A percentile compares a stretch with the other conserved stretches of the same genome.
These are phyloP conservation scores for Diaporthe eres DNA, from an alignment of 2,329 filamentous ascomycete genomes.

Conservation along the genomic window DNA sequence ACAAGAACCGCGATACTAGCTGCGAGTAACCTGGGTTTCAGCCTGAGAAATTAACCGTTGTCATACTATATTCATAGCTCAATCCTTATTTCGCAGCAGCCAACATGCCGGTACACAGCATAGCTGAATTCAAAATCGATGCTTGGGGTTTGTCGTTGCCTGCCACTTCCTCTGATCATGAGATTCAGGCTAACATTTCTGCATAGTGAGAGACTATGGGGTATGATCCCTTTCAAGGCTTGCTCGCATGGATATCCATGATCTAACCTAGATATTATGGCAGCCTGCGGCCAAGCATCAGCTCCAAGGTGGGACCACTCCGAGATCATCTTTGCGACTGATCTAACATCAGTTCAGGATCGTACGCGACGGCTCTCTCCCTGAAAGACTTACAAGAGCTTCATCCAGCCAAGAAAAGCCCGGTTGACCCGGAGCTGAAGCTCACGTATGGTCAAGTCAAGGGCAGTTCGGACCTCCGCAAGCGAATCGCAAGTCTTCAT, in stretches of 20 bases:
- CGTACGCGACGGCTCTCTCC: constrained; percentile 10
- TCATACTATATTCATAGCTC: neutral
- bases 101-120: constrained; percentile 7
- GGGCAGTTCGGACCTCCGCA: constrained; percentile 6
- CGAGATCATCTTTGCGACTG: no score
- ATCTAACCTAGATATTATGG: neutral
- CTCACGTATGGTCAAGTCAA: constrained; percentile 24
- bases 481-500: constrained; percentile 9
- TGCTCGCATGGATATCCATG: neutral
- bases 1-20: neutral
- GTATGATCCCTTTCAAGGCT: neutral
- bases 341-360: neutral
- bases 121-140: constrained; percentile 18
- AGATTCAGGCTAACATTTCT: neutral
- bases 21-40: neutral
- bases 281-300: constrained; percentile 1
- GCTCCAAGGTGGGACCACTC: neutral
- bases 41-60: neutral
- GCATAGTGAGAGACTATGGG: constrained; percentile 9
- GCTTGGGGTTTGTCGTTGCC: constrained; percentile 12
- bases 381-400: constrained; percentile 16
- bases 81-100: neutral
- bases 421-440: constrained; percentile 25
- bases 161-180: no score
- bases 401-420: constrained; percentile 2